A percentile compares a stretch with the other conserved stretches of the same genome.
Conservation (phyloP, 1,284 basidiomycete genomes). For the Ustilago xerochloae region DNA sequence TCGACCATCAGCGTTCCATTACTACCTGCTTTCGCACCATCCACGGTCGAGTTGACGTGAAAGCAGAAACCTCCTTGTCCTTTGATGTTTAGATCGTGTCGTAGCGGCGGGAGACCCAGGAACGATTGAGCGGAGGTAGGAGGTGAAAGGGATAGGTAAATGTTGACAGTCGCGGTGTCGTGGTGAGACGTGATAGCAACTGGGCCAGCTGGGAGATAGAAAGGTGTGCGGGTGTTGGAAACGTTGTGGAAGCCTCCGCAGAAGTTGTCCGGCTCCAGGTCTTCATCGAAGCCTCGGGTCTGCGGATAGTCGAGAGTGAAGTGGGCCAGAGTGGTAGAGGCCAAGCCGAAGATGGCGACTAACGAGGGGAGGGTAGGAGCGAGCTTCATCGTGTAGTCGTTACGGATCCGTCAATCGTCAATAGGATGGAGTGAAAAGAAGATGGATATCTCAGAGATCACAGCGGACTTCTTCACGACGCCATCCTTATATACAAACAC, state of each 20-base stretch:
- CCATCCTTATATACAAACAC: too few relatives aligned
- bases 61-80: constrained; percentile 31
- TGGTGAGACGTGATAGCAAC: constrained; percentile 47
- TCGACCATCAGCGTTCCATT: constrained; percentile 52
- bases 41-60: constrained; percentile 25
- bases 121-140: constrained; percentile 27
- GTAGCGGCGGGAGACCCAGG: constrained; percentile 9
- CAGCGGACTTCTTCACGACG: too few relatives aligned
- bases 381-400: constrained; percentile 10
- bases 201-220: constrained; percentile 40
- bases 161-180: constrained; percentile 42
- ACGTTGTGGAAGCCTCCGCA: constrained; percentile 48
- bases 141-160: constrained; percentile 35
- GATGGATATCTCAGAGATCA: too few relatives aligned
- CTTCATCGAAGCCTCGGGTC: constrained; percentile 47
- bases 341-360: constrained; percentile 14
- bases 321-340: constrained; percentile 18
- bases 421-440: too few relatives aligned
- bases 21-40: background rate
- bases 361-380: background rate
- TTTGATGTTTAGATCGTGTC: constrained; percentile 21
- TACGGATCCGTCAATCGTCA: background rate
- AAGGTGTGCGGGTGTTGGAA: constrained; percentile 18
- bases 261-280: constrained; percentile 34
- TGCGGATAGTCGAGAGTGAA: constrained; percentile 41